These are phyloP conservation scores for Boeremia exigua DNA, from an alignment of 2,329 filamentous ascomycete genomes.

Conservation along the genomic window DNA sequence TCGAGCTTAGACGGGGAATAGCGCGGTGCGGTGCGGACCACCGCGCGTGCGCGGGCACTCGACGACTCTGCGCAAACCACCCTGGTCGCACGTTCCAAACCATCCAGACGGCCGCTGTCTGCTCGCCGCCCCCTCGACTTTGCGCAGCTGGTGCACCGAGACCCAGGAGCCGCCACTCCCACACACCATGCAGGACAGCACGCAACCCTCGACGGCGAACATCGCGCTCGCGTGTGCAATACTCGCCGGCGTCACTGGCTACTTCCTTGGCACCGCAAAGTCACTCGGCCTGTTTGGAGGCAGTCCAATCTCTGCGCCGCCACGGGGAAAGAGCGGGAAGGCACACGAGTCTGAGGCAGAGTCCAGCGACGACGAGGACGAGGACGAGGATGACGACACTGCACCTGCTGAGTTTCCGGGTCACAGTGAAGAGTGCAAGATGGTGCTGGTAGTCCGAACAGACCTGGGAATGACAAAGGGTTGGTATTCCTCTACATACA, in stretches of 20 bases:
- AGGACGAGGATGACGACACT: conserved; percentile 36
- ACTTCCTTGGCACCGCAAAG: conserved; percentile 70
- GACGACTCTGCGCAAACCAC: too few relatives aligned
- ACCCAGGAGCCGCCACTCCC: too few relatives aligned
- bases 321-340: conserved; percentile 19
- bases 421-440: conserved; percentile 83
- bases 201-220: conserved; percentile 61
- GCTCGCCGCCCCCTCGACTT: background rate
- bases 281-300: conserved; percentile 75
- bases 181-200: conserved; percentile 42
- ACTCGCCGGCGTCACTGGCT: conserved; percentile 76
- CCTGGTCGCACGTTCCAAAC: background rate
- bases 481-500: conserved; percentile 54
- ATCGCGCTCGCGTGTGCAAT: conserved; percentile 76
- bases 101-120: too few relatives aligned
- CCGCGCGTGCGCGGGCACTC: background rate
- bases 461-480: conserved; percentile 98
- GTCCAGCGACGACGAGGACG: conserved; percentile 33
- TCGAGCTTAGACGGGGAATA: conserved; percentile 24
- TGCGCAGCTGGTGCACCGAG: background rate
- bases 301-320: conserved; percentile 49
- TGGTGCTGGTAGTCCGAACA: conserved; percentile 89
- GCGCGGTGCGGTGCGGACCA: conserved; percentile 7
- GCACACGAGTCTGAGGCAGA: conserved; percentile 37
- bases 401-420: conserved; percentile 54